Evolutionary conservation across 164 flowering plant species (phyloP).

Genomic region (Buxus sempervirens): DNA sequence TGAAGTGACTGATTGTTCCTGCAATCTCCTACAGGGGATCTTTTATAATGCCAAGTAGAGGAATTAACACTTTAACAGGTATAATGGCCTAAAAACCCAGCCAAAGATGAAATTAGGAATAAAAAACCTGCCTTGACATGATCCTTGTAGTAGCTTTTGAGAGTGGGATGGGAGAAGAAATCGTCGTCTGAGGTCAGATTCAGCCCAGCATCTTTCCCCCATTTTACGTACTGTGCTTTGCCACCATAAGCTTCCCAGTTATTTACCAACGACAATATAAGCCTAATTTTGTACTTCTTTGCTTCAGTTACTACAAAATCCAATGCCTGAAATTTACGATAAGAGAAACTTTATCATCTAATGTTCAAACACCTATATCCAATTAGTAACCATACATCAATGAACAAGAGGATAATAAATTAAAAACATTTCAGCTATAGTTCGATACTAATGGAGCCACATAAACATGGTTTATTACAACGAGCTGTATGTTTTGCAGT

Average conservation of each 20-base stretch:
- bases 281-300: constrained; percentile 75
- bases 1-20: neutral
- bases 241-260: constrained; percentile 97
- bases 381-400: neutral
- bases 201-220: constrained; percentile 89
- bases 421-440: neutral
- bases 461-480: neutral
- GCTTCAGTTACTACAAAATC: constrained; percentile 98
- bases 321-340: constrained; percentile 51
- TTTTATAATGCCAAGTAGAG: no score
- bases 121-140: constrained; percentile 63
- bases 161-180: constrained; percentile 78
- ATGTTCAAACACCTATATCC: neutral
- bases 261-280: constrained; percentile 67
- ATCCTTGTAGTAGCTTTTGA: constrained; percentile 68
- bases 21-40: no score
- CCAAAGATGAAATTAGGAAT: neutral
- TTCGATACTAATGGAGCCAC: neutral
- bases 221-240: constrained; percentile 83
- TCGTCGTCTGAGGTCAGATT: constrained; percentile 79
- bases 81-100: no score
- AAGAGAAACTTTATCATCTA: neutral
- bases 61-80: no score
- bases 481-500: neutral
- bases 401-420: no score